phyloP scores from a whole-genome alignment of 1,284 basidiomycete genomes.

The Mycosarcoma mackinlayi region DNA sequence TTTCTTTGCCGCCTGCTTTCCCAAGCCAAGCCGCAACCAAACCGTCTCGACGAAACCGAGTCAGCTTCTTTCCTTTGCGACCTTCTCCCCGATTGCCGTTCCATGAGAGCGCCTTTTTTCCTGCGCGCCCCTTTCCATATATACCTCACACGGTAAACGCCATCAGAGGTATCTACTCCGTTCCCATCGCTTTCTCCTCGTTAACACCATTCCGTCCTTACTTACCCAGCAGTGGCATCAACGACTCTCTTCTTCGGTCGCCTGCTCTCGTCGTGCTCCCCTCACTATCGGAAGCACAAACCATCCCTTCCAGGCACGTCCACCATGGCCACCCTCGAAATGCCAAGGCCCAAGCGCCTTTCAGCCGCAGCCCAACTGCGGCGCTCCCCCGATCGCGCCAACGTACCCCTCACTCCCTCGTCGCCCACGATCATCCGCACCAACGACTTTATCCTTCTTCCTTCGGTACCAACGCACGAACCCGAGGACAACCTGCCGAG shows the following conservation, averaged over 20 bases:
- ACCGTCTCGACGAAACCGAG: too few species aligned
- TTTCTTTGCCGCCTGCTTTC: too few species aligned
- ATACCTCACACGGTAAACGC: slow-evolving; percentile 11
- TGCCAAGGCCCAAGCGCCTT: slow-evolving; percentile 31
- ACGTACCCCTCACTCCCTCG: slow-evolving; percentile 11
- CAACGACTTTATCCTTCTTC: slow-evolving; percentile 39
- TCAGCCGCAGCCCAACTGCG: slow-evolving; percentile 3
- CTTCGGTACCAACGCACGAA: slow-evolving; percentile 52
- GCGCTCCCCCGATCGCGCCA: slow-evolving; percentile 11
- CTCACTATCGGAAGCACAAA: not conserved
- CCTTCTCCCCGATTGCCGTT: not conserved
- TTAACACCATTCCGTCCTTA: not conserved
- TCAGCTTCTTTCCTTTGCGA: too few species aligned
- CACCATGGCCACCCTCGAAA: slow-evolving; percentile 40
- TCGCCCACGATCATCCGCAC: slow-evolving; percentile 50
- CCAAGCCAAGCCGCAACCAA: too few species aligned
- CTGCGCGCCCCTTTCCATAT: slow-evolving; percentile 11
- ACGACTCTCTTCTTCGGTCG: not conserved
- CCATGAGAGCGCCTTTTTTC: slow-evolving; percentile 2
- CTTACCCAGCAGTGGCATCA: not conserved
- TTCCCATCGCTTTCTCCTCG: not conserved
- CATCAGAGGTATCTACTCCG: not conserved
- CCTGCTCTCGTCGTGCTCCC: not conserved
- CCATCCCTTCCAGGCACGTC: not conserved
- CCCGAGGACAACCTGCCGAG: slow-evolving; percentile 48